phyloP scores from a whole-genome alignment of 331 rosid genomes.

The Malus hybrid region DNA sequence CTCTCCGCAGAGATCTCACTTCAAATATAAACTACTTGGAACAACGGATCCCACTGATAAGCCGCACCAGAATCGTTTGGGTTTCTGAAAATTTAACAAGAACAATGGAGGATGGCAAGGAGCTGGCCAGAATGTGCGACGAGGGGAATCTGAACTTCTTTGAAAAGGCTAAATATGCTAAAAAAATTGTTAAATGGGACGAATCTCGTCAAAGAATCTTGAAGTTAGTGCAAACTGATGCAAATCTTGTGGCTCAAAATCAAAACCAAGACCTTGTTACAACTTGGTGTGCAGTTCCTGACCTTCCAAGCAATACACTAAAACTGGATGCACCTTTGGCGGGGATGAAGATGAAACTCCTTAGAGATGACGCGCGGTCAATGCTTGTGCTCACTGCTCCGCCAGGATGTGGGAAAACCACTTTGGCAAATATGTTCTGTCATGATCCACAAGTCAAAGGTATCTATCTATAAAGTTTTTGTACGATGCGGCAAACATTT shows the following conservation, averaged over 20 bases:
- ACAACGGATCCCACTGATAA: neutral
- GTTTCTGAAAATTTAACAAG: neutral
- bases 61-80: neutral
- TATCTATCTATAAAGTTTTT: neutral
- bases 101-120: neutral
- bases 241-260: neutral
- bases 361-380: neutral
- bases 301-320: neutral
- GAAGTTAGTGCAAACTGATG: neutral
- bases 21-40: too few species aligned
- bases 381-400: conserved; percentile 44
- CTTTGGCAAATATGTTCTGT: conserved; percentile 17
- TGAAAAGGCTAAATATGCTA: too few species aligned
- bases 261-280: neutral
- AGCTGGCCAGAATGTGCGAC: neutral
- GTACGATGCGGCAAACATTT: too few species aligned
- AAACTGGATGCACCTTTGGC: neutral
- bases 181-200: neutral
- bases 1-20: neutral
- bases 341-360: conserved; percentile 28
- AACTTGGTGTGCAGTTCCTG: neutral
- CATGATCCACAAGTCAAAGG: conserved; percentile 17
- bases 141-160: accelerated
- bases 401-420: conserved; percentile 61
- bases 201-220: neutral